Evolutionary conservation across 2,329 filamentous ascomycete genomes (phyloP).

Genomic region (Xylariomycetidae sp.): DNA sequence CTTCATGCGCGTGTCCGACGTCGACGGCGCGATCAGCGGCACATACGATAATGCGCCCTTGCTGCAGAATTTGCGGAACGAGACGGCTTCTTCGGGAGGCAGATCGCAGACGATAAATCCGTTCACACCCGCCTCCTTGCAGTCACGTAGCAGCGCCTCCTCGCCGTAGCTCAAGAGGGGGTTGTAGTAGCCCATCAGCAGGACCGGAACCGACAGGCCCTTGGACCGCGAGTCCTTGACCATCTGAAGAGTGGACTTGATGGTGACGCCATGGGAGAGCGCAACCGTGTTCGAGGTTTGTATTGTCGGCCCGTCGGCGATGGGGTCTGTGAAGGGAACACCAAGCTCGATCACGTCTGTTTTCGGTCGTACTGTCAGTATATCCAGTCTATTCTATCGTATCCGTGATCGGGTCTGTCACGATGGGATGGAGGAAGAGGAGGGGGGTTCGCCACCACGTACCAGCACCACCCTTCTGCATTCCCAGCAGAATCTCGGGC

Average conservation of each 20-base stretch:
- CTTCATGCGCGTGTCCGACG: constrained; percentile 89
- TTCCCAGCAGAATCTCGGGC: constrained; percentile 74
- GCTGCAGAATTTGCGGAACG: constrained; percentile 80
- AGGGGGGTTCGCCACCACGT: constrained; percentile 25
- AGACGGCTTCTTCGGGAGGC: constrained; percentile 89
- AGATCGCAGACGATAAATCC: constrained; percentile 96
- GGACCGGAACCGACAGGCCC: constrained; percentile 73
- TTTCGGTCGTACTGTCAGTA: constrained; percentile 1
- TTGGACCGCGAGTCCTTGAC: constrained; percentile 71
- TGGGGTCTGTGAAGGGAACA: constrained; percentile 94
- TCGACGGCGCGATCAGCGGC: constrained; percentile 91
- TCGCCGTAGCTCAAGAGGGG: constrained; percentile 91
- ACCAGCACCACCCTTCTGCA: constrained; percentile 93
- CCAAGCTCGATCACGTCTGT: constrained; percentile 91
- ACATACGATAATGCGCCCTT: constrained; percentile 85
- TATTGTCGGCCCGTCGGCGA: constrained; percentile 95
- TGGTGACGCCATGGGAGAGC: constrained; percentile 81
- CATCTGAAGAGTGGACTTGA: constrained; percentile 73
- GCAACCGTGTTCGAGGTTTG: constrained; percentile 92
- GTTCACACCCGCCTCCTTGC: constrained; percentile 78
- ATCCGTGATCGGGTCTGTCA: too few species aligned
- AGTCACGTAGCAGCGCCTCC: constrained; percentile 78
- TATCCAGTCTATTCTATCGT: too few species aligned
- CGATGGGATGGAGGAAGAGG: too few species aligned
- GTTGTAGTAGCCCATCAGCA: constrained; percentile 99